Evolutionary conservation across 306 rosid genomes (phyloP), one percentile per base, ranked within the genome.

Genomic region (Vigna radiata): DNA sequence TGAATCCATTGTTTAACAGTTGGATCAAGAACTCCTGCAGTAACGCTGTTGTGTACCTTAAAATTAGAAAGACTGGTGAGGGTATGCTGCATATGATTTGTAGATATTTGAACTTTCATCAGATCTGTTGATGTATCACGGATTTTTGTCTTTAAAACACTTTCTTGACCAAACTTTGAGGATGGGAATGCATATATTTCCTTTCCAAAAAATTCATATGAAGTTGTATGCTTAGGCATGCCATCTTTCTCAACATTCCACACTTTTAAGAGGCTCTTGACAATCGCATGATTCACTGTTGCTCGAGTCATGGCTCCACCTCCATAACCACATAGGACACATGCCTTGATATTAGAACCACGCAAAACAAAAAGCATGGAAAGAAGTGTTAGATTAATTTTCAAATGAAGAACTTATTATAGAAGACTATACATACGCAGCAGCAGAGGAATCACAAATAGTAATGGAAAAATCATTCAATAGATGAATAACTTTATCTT

Each of bases 271-370:
- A 90, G 85, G 85, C 89, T 79, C 83, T 84, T 86, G 33, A 76
- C 91, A 71, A 87, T 76, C 29, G 72, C 16, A 25, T 46, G 82
- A 78, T 85, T 87, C 69, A 72, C 74, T 65, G 86, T 61, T 3
- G 94, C 94, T 72, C 69, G 75, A 72, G 91, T 90, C 94, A 90
- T 90, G 46, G 94, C 94, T 74, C 94, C 94, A 59, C 87, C 94
- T 59, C 91, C 94, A 78, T 90, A 90, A 78, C 94, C 91, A 82
- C 94, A 90, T 8, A 90, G 89, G 48, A 90, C 91, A 66, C 94
- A 90, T 25, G 78, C 90, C 94, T 89, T 82, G 79, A 75, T 25
- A 10, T 64, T 50, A 70, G 52, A 63, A 25, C 37, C 65, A 17
- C 15, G 39, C 61, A 73, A 67, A 10, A 75, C 7, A 21, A 37